Percentiles rank a stretch among this genome's conserved stretches.
Evolutionary conservation across 2,329 filamentous ascomycete species (phyloP).

Genomic region (Hymenoscyphus fructigenus): DNA sequence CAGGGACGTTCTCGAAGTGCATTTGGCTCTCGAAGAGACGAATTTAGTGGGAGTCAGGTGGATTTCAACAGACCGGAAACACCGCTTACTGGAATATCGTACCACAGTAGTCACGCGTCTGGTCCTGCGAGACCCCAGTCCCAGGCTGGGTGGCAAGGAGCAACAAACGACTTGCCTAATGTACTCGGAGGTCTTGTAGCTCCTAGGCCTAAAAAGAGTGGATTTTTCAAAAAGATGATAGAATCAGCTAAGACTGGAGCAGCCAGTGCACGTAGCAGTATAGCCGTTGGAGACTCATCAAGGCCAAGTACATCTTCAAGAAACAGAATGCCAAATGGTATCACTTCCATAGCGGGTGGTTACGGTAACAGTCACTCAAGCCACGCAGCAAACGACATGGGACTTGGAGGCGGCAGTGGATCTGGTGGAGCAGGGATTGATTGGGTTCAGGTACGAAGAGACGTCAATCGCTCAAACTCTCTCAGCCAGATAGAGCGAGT

Average conservation of each 20-base stretch:
- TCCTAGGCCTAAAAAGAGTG: constrained; percentile 78
- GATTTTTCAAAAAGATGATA: constrained; percentile 94
- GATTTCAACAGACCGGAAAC: constrained; percentile 56
- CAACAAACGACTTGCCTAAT: constrained; percentile 61
- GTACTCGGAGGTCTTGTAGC: constrained; percentile 75
- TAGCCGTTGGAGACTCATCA: constrained; percentile 60
- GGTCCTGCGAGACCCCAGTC: constrained; percentile 56
- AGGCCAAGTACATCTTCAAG: constrained; percentile 36
- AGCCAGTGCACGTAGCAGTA: constrained; percentile 82
- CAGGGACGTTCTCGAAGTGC: constrained; percentile 62
- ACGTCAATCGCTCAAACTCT: constrained; percentile 93
- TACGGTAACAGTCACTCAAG: constrained; percentile 36
- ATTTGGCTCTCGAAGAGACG: constrained; percentile 56
- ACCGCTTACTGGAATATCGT: constrained; percentile 77
- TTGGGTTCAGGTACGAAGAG: constrained; percentile 96
- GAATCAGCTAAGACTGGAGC: constrained; percentile 93
- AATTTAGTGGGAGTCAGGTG: constrained; percentile 32
- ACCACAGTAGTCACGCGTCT: constrained; percentile 79
- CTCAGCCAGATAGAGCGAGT: constrained; percentile 83
- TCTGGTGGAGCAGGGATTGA: constrained; percentile 56
- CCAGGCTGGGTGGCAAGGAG: constrained; percentile 57
- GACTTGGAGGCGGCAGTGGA: constrained; percentile 46
- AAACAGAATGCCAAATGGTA: constrained; percentile 26
- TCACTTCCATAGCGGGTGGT: constrained; percentile 55
- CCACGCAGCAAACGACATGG: constrained; percentile 68